phyloP scores from a whole-genome alignment of 2,329 filamentous ascomycete species.

The Fulvia fulva region DNA sequence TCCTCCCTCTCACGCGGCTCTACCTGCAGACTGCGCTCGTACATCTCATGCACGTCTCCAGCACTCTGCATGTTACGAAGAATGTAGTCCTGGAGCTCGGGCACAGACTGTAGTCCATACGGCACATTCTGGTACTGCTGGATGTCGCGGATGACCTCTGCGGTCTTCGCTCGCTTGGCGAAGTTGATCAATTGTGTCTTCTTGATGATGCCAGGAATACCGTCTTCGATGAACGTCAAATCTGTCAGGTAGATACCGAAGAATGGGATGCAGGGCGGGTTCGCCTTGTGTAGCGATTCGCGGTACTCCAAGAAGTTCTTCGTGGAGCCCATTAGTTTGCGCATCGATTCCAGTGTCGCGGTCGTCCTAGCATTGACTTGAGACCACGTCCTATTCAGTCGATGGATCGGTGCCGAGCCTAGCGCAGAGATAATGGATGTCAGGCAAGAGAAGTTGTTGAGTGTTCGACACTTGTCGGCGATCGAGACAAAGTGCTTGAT shows the following conservation, averaged over 20 bases:
- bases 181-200: constrained; percentile 98
- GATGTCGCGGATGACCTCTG: constrained; percentile 96
- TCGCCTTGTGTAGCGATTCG: constrained; percentile 85
- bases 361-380: constrained; percentile 84
- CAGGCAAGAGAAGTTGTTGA: constrained; percentile 97
- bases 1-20: constrained; percentile 96
- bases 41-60: constrained; percentile 98
- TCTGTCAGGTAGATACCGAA: constrained; percentile 99
- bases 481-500: constrained; percentile 98
- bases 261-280: constrained; percentile 96
- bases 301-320: constrained; percentile 98
- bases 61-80: constrained; percentile 93
- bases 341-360: constrained; percentile 80
- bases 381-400: constrained; percentile 89
- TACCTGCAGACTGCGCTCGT: constrained; percentile 89
- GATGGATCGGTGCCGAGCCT: constrained; percentile 89
- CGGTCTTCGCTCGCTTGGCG: constrained; percentile 94
- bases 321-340: constrained; percentile 89
- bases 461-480: constrained; percentile 87
- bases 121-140: constrained; percentile 98
- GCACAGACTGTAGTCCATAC: constrained; percentile 85
- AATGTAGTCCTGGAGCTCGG: constrained; percentile 94
- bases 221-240: constrained; percentile 96
- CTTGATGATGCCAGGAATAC: constrained; percentile 93
- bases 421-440: constrained; percentile 97